Evolutionary conservation across 208 protist genomes (phyloP).

Genomic region (Porcisia hertigi): DNA sequence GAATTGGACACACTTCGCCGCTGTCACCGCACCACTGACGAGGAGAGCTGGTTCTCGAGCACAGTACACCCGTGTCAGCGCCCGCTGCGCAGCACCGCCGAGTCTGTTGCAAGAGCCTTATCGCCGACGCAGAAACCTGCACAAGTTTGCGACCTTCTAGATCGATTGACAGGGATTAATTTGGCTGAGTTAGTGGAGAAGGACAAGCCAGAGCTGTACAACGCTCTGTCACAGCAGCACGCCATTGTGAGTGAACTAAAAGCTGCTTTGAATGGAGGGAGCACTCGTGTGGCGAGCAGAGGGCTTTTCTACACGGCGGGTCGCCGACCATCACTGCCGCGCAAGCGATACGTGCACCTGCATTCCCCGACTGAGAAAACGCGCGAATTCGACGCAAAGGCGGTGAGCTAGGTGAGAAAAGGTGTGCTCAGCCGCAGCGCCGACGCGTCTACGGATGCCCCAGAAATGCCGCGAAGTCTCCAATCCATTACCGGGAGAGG

Average conservation of each 20-base stretch:
- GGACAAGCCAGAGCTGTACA: slow-evolving; percentile 27
- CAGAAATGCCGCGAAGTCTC: neutral
- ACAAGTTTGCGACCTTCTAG: slow-evolving; percentile 13
- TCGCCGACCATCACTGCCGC: neutral
- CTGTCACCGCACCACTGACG: slow-evolving; percentile 9
- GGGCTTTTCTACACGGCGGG: neutral
- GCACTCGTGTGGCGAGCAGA: neutral
- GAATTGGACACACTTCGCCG: neutral
- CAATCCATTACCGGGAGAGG: too few species aligned
- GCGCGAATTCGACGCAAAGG: too few species aligned
- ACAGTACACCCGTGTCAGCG: slow-evolving; percentile 15
- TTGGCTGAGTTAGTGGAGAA: slow-evolving; percentile 12
- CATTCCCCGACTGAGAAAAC: neutral
- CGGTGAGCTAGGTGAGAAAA: neutral
- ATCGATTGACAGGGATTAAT: slow-evolving; percentile 1
- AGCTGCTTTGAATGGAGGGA: slow-evolving; percentile 7
- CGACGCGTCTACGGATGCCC: neutral
- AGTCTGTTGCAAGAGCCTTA: neutral
- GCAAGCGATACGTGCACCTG: slow-evolving; percentile 7
- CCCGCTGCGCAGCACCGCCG: neutral
- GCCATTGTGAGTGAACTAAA: slow-evolving; percentile 40
- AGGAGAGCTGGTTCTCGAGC: slow-evolving; percentile 46
- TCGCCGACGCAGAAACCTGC: neutral
- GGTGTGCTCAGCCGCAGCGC: neutral
- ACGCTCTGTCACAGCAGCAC: slow-evolving; percentile 46